These are phyloP conservation scores for Triangularia verruculosa DNA, from an alignment of 2,329 filamentous ascomycete species.

Conservation along the genomic window DNA sequence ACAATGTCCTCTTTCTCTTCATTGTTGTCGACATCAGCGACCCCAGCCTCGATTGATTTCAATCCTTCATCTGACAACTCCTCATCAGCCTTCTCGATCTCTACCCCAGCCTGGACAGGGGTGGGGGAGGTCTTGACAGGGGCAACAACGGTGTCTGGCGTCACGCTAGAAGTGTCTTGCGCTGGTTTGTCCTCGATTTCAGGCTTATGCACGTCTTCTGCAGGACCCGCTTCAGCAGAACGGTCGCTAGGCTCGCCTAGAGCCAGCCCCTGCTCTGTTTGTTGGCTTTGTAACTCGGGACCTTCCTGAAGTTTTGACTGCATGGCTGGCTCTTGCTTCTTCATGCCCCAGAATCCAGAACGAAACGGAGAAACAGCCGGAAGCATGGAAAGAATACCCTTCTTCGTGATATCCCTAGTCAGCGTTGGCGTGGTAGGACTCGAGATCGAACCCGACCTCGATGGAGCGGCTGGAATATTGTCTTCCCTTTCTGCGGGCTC, in stretches of 20 bases:
- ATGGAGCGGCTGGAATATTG: not conserved
- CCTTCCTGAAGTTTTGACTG: not conserved
- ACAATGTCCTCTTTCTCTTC: not conserved
- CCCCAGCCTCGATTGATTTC: not conserved
- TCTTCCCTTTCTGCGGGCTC: not conserved
- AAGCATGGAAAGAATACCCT: not conserved
- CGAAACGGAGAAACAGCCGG: not conserved
- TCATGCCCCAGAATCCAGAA: constrained; percentile 1
- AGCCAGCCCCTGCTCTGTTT: not conserved
- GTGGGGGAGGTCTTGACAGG: not conserved
- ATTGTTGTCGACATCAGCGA: not conserved
- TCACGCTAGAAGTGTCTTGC: constrained; percentile 26
- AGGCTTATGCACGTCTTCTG: constrained; percentile 23
- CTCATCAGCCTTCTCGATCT: not conserved
- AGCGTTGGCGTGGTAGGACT: not conserved
- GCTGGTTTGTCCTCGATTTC: constrained; percentile 27
- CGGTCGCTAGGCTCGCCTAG: constrained; percentile 21
- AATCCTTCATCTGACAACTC: not conserved
- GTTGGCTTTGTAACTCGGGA: constrained; percentile 1
- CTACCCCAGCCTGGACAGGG: not conserved
- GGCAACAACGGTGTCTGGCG: constrained; percentile 30
- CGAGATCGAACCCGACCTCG: not conserved
- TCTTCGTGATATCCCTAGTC: not conserved
- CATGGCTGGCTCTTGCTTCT: constrained; percentile 5
- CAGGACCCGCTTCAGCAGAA: constrained; percentile 20